Evolutionary conservation across 73 alveolate species (phyloP), one percentile per base, ranked within the genome.

Genomic region (Loxodes magnus): DNA sequence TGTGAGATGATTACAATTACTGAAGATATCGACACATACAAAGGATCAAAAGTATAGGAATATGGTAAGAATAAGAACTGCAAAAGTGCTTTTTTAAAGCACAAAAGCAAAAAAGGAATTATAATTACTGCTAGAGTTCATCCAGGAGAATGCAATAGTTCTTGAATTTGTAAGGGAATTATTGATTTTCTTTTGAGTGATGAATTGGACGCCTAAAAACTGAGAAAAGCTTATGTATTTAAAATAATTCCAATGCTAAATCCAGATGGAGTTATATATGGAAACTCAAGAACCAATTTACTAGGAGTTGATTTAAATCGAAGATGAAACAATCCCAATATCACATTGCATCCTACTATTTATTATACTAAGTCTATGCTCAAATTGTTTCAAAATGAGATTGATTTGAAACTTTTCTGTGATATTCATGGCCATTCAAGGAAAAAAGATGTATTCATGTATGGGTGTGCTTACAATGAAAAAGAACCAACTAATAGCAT

Each of bases 381-480:
- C 38, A 80, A 92, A 37, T 85, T 90, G 71, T 61, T 92, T 16
- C 70, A 75, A 43, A 96, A 88, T 26, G 94, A 87, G 26, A 69
- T 96, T 49, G 98, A 93, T 27, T 80, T 93, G 30, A 77, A 71
- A 48, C 68, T 96, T 51, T 94, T 71, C 62, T 92, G 98, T 55
- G 99, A 96, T 71, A 72, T 96, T 41, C 99, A 96, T 60, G 99
- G 99, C 9, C 99, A 96, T 76, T 83, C 98, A 10, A 77, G 96
- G 59, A 96, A 93, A 66, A 46, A 46, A 25, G 27, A 46, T 24
- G 59, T 46, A 7, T 46, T 46, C 2, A 46, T 46, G 59, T 46
- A 46, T 46, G 28, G 36, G 0, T 46, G 59, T 23, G 7, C 22
- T 19, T 12, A 9, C 22, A 2, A 10, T 12, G 39, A 41, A 0